Conservation (phyloP, 441 rosid species). For the Populus tomentosa region DNA sequence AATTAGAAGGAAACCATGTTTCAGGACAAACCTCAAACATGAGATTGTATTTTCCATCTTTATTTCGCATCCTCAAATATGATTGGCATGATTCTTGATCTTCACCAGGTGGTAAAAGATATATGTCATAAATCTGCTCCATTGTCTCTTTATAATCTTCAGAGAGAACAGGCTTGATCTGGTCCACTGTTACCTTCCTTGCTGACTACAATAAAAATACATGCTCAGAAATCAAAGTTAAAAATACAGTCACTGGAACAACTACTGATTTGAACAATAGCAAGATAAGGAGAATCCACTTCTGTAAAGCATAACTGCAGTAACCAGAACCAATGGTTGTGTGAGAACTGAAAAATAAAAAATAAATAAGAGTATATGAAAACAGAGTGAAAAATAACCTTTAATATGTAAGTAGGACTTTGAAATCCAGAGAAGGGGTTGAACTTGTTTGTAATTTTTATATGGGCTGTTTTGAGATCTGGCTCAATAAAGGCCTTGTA, state of each 20-base stretch:
- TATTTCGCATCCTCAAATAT: conserved; percentile 94
- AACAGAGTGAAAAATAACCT: conserved; percentile 42
- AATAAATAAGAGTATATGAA: conserved; percentile 9
- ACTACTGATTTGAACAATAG: neutral
- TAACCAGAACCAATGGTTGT: neutral
- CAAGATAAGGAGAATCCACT: neutral
- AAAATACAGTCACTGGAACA: neutral
- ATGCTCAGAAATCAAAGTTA: conserved; percentile 23
- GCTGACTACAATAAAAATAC: conserved; percentile 58
- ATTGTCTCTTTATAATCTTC: conserved; percentile 63
- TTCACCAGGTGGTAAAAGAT: conserved; percentile 99
- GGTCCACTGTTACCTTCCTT: conserved; percentile 56
- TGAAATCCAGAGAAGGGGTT: conserved; percentile 97
- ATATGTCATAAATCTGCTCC: conserved; percentile 94
- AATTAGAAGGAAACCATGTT: conserved; percentile 11
- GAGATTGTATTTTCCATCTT: conserved; percentile 97
- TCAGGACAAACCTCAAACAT: conserved; percentile 90
- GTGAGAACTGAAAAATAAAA: neutral
- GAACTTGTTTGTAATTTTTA: too few species aligned
- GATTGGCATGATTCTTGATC: conserved; percentile 97
- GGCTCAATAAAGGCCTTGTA: conserved; percentile 99
- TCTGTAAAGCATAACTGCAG: too few species aligned
- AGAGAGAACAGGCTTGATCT: conserved; percentile 55
- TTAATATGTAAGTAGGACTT: conserved; percentile 92
- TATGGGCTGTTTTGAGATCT: conserved; percentile 95